phyloP scores from a whole-genome alignment of 495 filamentous ascomycete genomes.

The Penicillium waksmanii region DNA sequence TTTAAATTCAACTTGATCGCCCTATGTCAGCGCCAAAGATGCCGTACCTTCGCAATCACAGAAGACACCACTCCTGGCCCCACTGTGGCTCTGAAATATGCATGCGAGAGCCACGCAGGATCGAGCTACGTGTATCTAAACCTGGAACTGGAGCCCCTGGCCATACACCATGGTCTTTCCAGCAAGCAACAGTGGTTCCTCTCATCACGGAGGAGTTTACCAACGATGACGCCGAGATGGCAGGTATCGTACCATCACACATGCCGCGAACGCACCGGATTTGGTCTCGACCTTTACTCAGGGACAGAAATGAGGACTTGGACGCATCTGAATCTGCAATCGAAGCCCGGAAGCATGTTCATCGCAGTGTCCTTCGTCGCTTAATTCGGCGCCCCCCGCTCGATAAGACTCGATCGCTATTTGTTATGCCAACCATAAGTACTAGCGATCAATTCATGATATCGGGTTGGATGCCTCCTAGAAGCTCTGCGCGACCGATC shows the following conservation, averaged over 20 bases:
- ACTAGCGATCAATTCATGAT: conserved; percentile 27
- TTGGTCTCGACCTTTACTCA: conserved; percentile 24
- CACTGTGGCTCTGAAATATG: conserved; percentile 38
- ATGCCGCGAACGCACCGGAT: conserved; percentile 26
- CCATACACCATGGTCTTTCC: conserved; percentile 19
- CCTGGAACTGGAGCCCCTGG: background rate
- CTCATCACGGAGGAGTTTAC: conserved; percentile 28
- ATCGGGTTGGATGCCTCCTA: conserved; percentile 31
- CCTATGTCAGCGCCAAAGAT: conserved; percentile 18
- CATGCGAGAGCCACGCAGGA: conserved; percentile 22
- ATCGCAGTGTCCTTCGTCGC: conserved; percentile 32
- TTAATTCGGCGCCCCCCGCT: conserved; percentile 41
- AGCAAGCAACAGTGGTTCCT: conserved; percentile 25
- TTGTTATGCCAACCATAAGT: conserved; percentile 36
- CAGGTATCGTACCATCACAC: conserved; percentile 38
- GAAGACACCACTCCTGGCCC: conserved; percentile 47
- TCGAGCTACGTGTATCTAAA: conserved; percentile 19
- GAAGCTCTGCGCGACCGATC: conserved; percentile 15
- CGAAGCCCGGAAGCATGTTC: conserved; percentile 22
- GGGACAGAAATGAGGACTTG: conserved; percentile 10
- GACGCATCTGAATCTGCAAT: conserved; percentile 19
- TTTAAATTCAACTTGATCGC: background rate
- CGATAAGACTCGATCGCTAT: conserved; percentile 39
- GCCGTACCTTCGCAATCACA: conserved; percentile 36
- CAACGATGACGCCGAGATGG: conserved; percentile 34